Evolutionary conservation across 371 early-diverging fungal species (phyloP).

Genomic region (Mortierella sp.): DNA sequence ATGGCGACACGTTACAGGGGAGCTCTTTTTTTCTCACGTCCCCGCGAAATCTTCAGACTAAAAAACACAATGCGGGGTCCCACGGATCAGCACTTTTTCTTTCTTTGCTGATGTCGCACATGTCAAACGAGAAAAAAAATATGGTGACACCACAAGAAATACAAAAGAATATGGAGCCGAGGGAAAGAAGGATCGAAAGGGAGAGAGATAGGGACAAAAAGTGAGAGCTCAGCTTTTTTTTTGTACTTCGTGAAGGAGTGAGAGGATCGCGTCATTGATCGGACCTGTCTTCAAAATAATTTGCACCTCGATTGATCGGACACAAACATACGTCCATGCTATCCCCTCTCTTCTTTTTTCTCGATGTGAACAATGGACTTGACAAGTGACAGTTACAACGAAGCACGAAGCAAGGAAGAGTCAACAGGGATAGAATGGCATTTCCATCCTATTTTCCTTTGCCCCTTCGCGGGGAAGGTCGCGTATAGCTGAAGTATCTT

Average conservation of each 20-base stretch:
- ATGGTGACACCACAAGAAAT: background rate
- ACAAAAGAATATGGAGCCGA: background rate
- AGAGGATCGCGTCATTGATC: constrained; percentile 29
- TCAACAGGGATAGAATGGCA: background rate
- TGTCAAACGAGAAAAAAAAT: constrained; percentile 6
- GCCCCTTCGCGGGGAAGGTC: background rate
- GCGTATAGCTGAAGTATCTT: background rate
- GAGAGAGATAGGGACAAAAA: background rate
- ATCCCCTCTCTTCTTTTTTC: background rate
- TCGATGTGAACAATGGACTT: background rate
- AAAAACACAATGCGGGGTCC: constrained; percentile 5
- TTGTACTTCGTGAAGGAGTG: background rate
- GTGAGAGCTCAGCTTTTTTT: background rate
- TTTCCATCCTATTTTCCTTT: background rate
- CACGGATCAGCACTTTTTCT: background rate
- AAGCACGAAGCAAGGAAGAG: too few species aligned
- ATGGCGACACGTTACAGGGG: background rate
- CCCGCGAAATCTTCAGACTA: constrained; percentile 8
- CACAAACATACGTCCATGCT: too few species aligned
- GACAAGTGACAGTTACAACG: too few species aligned
- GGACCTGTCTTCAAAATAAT: background rate
- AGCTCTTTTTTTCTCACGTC: background rate
- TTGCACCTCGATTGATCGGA: background rate
- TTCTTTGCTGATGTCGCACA: constrained; percentile 3
- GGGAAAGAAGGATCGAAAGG: background rate